A percentile compares a stretch with the other conserved stretches of the same genome.
Evolutionary conservation across 2,329 filamentous ascomycete species (phyloP).

Genomic region (Xylariaceae sp.): DNA sequence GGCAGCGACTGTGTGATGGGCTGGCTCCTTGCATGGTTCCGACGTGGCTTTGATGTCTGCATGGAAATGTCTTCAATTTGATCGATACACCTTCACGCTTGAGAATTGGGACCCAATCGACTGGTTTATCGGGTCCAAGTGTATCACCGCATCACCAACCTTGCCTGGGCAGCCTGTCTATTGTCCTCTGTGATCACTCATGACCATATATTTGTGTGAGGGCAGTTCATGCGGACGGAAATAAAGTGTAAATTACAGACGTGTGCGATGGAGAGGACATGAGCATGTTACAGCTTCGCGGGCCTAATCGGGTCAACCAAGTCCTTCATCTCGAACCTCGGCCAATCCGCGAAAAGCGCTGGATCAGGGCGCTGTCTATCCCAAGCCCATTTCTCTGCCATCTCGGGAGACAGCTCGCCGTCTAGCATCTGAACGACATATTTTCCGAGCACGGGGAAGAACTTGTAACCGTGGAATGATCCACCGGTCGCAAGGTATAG

Average conservation of each 20-base stretch:
- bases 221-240: too few relatives aligned
- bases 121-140: background rate
- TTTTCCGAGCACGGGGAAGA: slow-evolving; percentile 60
- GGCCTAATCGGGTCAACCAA: slow-evolving; percentile 7
- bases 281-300: slow-evolving; percentile 13
- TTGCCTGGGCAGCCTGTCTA: background rate
- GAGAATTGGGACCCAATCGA: background rate
- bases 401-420: slow-evolving; percentile 40
- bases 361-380: slow-evolving; percentile 56
- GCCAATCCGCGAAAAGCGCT: slow-evolving; percentile 24
- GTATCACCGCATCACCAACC: background rate
- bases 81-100: background rate
- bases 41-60: too few relatives aligned
- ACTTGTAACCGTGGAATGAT: slow-evolving; percentile 66
- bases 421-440: slow-evolving; percentile 56
- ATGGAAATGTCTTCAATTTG: too few relatives aligned
- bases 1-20: too few relatives aligned
- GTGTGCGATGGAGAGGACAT: background rate
- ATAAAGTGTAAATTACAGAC: too few relatives aligned
- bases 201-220: background rate
- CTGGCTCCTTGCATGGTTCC: too few relatives aligned
- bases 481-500: slow-evolving; percentile 37
- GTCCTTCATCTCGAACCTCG: slow-evolving; percentile 20
- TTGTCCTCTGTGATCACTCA: background rate
- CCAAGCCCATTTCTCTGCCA: slow-evolving; percentile 53